Evolutionary conservation across 1,284 basidiomycete genomes (phyloP).

Genomic region (Irpex sp.): DNA sequence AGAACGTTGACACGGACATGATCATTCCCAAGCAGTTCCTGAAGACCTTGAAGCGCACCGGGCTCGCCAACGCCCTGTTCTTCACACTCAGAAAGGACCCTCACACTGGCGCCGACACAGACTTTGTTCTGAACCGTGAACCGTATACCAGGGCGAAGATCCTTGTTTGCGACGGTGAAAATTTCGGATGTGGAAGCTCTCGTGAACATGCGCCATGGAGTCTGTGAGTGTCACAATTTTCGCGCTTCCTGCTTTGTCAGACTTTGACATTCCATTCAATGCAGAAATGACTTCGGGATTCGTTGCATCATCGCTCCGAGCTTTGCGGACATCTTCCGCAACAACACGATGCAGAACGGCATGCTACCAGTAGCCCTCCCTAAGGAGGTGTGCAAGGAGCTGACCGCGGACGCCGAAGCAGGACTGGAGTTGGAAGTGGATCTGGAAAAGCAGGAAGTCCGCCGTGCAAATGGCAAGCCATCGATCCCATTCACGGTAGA

Average conservation of each 20-base stretch:
- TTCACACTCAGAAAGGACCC: slow-evolving; percentile 81
- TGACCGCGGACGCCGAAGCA: slow-evolving; percentile 80
- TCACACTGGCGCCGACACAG: slow-evolving; percentile 75
- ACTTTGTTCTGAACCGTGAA: slow-evolving; percentile 87
- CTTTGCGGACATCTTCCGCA: slow-evolving; percentile 94
- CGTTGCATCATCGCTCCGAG: slow-evolving; percentile 90
- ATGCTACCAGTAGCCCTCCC: slow-evolving; percentile 86
- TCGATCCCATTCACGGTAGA: slow-evolving; percentile 79
- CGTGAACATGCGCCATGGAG: slow-evolving; percentile 97
- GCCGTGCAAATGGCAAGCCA: slow-evolving; percentile 71
- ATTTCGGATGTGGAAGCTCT: slow-evolving; percentile 95
- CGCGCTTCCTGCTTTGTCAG: no score
- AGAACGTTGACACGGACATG: slow-evolving; percentile 96
- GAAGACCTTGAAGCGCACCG: slow-evolving; percentile 93
- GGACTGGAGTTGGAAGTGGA: slow-evolving; percentile 87
- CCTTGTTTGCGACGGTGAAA: slow-evolving; percentile 85
- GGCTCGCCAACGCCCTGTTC: slow-evolving; percentile 88
- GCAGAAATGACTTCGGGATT: slow-evolving; percentile 93
- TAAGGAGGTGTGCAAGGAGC: slow-evolving; percentile 69
- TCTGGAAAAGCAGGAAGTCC: slow-evolving; percentile 83
- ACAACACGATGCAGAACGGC: slow-evolving; percentile 94
- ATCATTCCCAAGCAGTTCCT: slow-evolving; percentile 97
- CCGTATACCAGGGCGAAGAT: slow-evolving; percentile 83
- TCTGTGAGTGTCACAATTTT: slow-evolving; percentile 47
- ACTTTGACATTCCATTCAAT: not conserved